Evolutionary conservation across 805 yeast genomes (phyloP).

Genomic region (Candida chilensis): DNA sequence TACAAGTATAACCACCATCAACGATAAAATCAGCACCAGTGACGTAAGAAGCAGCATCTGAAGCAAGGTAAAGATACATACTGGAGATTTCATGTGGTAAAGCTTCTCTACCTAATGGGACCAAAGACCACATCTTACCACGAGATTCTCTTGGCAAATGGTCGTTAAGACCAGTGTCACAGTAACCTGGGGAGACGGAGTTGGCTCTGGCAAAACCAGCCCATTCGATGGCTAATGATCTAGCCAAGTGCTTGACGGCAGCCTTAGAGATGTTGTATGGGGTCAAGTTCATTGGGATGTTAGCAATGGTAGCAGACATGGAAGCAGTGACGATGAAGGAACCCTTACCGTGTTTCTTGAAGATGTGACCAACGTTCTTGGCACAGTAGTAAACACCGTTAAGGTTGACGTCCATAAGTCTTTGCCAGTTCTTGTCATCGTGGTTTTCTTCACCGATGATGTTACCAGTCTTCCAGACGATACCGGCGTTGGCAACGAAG

Average conservation of each 20-base stretch:
- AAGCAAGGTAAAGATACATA: constrained; percentile 33
- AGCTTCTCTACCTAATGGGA: constrained; percentile 38
- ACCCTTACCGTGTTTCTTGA: constrained; percentile 36
- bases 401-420: constrained; percentile 39
- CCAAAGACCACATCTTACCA: constrained; percentile 26
- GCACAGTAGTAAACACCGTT: constrained; percentile 43
- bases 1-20: constrained; percentile 33
- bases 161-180: constrained; percentile 26
- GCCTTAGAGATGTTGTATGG: constrained; percentile 42
- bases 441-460: constrained; percentile 10
- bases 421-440: constrained; percentile 32
- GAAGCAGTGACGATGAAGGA: constrained; percentile 45
- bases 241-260: constrained; percentile 36
- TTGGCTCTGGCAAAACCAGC: constrained; percentile 35
- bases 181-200: constrained; percentile 33
- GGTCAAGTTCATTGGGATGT: constrained; percentile 42
- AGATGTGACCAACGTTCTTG: constrained; percentile 36
- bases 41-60: constrained; percentile 32
- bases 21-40: constrained; percentile 32
- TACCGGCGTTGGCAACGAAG: constrained; percentile 35
- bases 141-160: constrained; percentile 22
- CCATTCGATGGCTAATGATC: constrained; percentile 39
- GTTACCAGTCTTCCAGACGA: constrained; percentile 12
- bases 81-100: constrained; percentile 33
- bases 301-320: constrained; percentile 46